A percentile compares a stretch with the other conserved stretches of the same genome.
Evolutionary conservation across 2,329 filamentous ascomycete genomes (phyloP).

Genomic region (Venturia nashicola): DNA sequence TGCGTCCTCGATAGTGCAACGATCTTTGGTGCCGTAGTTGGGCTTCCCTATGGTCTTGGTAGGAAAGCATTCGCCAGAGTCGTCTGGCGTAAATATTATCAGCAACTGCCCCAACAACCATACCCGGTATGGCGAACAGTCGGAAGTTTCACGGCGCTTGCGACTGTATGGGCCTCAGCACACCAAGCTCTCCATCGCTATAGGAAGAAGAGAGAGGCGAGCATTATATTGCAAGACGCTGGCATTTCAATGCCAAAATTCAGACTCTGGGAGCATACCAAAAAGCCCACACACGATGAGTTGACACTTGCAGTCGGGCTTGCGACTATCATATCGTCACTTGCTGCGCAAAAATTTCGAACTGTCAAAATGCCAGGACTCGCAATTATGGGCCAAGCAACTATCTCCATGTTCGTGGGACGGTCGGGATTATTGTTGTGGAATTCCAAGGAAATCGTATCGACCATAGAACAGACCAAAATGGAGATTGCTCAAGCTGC

Average conservation of each 20-base stretch:
- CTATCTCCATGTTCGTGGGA: neutral
- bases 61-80: neutral
- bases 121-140: neutral
- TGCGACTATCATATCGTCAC: neutral
- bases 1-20: neutral
- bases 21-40: neutral
- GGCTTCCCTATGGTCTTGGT: neutral
- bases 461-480: neutral
- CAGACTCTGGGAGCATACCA: neutral
- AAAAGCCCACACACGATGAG: neutral
- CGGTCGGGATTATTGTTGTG: neutral
- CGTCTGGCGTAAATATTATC: neutral
- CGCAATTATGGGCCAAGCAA: neutral
- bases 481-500: neutral
- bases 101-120: neutral
- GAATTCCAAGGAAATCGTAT: neutral
- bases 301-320: neutral
- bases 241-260: neutral
- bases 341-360: neutral
- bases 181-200: neutral
- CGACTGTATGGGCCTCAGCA: neutral
- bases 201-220: neutral
- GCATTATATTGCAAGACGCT: neutral
- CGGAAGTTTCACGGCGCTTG: neutral
- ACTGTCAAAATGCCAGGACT: neutral